These are phyloP conservation scores for Luvunga scandens DNA, from an alignment of 345 rosid genomes.

Conservation along the genomic window DNA sequence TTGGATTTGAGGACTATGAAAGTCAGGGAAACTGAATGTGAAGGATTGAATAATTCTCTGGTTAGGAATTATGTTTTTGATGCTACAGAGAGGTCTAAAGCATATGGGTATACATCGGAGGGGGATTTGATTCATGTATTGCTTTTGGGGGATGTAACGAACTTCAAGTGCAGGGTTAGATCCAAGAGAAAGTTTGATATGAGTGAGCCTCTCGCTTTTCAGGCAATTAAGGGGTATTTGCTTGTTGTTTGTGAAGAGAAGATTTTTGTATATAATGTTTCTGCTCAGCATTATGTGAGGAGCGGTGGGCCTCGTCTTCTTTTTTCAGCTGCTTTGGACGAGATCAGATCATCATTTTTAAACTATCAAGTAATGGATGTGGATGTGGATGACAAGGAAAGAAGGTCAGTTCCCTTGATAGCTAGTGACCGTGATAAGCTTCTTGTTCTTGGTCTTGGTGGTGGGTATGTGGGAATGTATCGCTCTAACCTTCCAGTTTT, in stretches of 20 bases:
- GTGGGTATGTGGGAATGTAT: constrained; percentile 77
- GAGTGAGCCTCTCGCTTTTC: constrained; percentile 66
- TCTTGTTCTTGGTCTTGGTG: constrained; percentile 72
- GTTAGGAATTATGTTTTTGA: constrained; percentile 67
- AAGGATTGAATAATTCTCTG: constrained; percentile 71
- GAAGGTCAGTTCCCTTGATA: constrained; percentile 47
- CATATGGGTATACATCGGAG: constrained; percentile 81
- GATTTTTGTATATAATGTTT: constrained; percentile 77
- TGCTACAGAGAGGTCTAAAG: constrained; percentile 83
- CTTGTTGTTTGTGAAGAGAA: constrained; percentile 57
- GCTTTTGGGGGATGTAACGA: constrained; percentile 76
- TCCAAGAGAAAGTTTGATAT: constrained; percentile 69
- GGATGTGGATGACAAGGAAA: constrained; percentile 18
- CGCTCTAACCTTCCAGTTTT: constrained; percentile 64
- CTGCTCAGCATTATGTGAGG: constrained; percentile 73
- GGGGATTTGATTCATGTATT: constrained; percentile 80
- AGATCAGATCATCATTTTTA: constrained; percentile 72
- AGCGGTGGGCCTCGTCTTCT: constrained; percentile 65
- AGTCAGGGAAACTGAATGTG: constrained; percentile 79
- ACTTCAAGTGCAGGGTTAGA: constrained; percentile 92
- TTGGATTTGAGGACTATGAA: constrained; percentile 87
- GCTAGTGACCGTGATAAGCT: constrained; percentile 84
- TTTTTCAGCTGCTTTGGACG: constrained; percentile 73
- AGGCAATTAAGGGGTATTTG: constrained; percentile 84
- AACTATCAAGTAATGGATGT: constrained; percentile 37